Evolutionary conservation across 2,329 filamentous ascomycete genomes (phyloP).

Genomic region (Tolypocladium endophyticum): DNA sequence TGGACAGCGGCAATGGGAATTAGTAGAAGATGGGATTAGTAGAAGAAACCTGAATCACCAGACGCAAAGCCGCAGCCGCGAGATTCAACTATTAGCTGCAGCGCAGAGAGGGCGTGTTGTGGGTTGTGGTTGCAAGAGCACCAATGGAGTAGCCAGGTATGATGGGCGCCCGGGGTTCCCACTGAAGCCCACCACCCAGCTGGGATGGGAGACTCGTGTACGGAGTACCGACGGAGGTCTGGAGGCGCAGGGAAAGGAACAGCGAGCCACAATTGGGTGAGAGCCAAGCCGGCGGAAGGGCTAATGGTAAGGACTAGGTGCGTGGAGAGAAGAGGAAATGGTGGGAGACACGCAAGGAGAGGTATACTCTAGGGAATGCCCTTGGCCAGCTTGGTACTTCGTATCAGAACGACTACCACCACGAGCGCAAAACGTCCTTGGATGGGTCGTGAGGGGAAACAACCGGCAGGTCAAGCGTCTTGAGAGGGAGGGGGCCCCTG

Average conservation of each 20-base stretch:
- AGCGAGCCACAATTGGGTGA: not conserved
- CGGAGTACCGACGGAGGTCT: not conserved
- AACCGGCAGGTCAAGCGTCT: not conserved
- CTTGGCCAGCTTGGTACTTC: not conserved
- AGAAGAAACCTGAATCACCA: slow-evolving; percentile 1
- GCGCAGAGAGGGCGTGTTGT: not conserved
- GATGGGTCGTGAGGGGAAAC: not conserved
- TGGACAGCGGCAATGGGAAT: not conserved
- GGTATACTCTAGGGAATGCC: not conserved
- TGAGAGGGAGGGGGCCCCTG: not conserved
- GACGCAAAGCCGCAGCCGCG: not conserved
- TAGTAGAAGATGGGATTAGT: not conserved
- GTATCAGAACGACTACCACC: not conserved
- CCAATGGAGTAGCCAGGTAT: slow-evolving; percentile 1
- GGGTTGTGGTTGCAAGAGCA: slow-evolving; percentile 3
- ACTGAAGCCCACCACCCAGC: slow-evolving; percentile 2
- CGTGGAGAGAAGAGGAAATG: not conserved
- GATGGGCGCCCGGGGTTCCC: slow-evolving; percentile 3
- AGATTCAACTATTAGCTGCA: not conserved
- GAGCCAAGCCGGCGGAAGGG: not conserved
- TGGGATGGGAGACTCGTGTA: not conserved
- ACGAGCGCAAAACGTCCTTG: not conserved
- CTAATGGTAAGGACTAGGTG: not conserved
- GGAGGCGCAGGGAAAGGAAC: not conserved
- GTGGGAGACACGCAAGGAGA: not conserved